phyloP scores from a whole-genome alignment of 805 yeast genomes.

The Wickerhamomyces strasburgensis region DNA sequence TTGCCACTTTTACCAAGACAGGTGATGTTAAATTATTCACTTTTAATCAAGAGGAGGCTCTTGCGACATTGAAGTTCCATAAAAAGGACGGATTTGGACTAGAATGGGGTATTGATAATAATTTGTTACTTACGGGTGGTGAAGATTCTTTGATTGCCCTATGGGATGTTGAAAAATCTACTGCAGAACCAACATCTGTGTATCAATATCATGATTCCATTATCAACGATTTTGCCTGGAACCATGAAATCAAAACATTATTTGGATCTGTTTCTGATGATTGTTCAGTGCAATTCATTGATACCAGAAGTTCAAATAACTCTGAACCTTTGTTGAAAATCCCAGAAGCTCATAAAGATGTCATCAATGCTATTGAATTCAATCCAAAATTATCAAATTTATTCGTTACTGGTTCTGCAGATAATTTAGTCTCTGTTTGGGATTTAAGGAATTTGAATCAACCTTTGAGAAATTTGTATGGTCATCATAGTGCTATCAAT shows the following conservation, averaged over 20 bases:
- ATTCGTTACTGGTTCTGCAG: conserved; percentile 75
- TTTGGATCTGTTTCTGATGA: conserved; percentile 76
- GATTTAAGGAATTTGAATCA: conserved; percentile 60
- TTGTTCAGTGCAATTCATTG: conserved; percentile 54
- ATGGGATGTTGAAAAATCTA: conserved; percentile 51
- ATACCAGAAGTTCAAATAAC: conserved; percentile 37
- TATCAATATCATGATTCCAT: conserved; percentile 46
- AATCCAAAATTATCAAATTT: conserved; percentile 49
- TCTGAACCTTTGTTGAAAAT: conserved; percentile 36
- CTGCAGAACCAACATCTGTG: conserved; percentile 39
- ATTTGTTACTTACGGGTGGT: conserved; percentile 55
- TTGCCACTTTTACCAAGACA: conserved; percentile 25
- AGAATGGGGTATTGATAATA: conserved; percentile 54
- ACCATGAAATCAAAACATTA: conserved; percentile 34
- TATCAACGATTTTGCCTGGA: conserved; percentile 67
- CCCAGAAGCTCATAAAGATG: conserved; percentile 47
- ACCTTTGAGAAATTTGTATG: conserved; percentile 62
- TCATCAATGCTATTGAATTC: conserved; percentile 66
- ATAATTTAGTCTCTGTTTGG: conserved; percentile 67
- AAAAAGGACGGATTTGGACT: conserved; percentile 63
- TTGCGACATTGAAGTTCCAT: conserved; percentile 46
- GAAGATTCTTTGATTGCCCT: conserved; percentile 63
- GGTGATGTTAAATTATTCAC: conserved; percentile 48
- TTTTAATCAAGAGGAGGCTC: conserved; percentile 17
- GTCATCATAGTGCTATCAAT: conserved; percentile 55